Conservation (phyloP, 164 flowering plant species). For the Sextonia rubra region DNA sequence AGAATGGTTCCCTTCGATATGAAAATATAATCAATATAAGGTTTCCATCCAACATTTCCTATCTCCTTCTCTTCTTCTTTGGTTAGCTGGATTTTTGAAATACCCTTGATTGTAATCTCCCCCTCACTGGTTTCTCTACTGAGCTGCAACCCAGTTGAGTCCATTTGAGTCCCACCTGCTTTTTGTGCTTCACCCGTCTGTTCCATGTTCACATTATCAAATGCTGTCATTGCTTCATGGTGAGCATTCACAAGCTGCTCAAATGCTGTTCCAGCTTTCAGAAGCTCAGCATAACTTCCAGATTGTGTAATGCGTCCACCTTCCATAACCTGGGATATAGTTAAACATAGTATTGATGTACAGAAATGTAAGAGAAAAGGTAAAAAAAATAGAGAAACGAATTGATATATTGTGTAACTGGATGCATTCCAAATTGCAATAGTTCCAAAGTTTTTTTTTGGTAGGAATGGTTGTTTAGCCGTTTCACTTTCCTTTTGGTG, state of each 20-base stretch:
- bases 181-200: slow-evolving; percentile 9
- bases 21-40: slow-evolving; percentile 57
- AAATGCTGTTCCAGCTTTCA: slow-evolving; percentile 59
- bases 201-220: slow-evolving; percentile 20
- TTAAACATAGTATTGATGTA: not conserved
- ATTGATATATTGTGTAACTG: too few species aligned
- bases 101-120: slow-evolving; percentile 37
- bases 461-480: not conserved
- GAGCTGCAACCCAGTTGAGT: slow-evolving; percentile 5
- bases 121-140: slow-evolving; percentile 26
- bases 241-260: slow-evolving; percentile 82
- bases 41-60: slow-evolving; percentile 73
- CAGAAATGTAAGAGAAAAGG: not conserved
- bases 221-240: slow-evolving; percentile 40
- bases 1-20: slow-evolving; percentile 44
- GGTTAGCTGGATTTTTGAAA: slow-evolving; percentile 49
- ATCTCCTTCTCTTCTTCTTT: slow-evolving; percentile 68
- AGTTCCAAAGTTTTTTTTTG: too few species aligned
- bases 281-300: slow-evolving; percentile 64
- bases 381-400: not conserved
- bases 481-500: not conserved
- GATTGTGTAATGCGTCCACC: slow-evolving; percentile 58
- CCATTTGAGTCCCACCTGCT: slow-evolving; percentile 5
- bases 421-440: too few species aligned
- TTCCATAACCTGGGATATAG: slow-evolving; percentile 53